Base-by-base conservation (phyloP, 1,139 yeast genomes). In the Keqinozyma sinolaborantium region DNA sequence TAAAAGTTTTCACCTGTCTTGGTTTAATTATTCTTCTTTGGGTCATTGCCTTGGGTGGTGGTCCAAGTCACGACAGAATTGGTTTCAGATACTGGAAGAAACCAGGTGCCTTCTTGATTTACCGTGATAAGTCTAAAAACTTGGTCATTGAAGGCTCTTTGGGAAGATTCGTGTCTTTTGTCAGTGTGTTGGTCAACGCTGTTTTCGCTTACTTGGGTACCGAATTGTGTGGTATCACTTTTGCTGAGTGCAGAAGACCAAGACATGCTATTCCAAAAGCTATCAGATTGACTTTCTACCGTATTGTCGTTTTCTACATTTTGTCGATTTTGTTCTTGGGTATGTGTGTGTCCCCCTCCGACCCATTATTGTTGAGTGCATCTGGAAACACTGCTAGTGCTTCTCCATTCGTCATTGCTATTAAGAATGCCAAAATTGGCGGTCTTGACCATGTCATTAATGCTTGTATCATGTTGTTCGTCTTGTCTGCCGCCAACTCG, bases 181-280 rank as follows among this genome's bases (percentile, higher is more conserved):
- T 75, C 39, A 69, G 83, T 8, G 84, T 77, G 11, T 67, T 82
- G 45, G 87, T 81, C 35, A 73, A 78, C 35, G 84, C 88, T n/a
- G 80, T 82, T 8, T 83, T 83, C 50, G 84, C 87, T 18, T 84
- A 72, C 53, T 66, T 77, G 34, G 94, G 94, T 51, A 78, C 87
- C n/a, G 95, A 84, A 58, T 65, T 83, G 47, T 56, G 63, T 40
- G 72, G 71, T 42, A 76, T 83, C 46, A 80, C 87, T 13, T 83
- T 83, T 46, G 86, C 86, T 38, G 95, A 84, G 60, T 80, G 88
- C 38, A 68, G 73, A 44, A 77, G 83, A 55, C 94, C 94, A 41
- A 72, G 92, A 59, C 69, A 72, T 48, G 73, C 83, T 39, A 80
- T 84, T 44, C 92, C 92, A 48, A 78, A 75, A 54, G 94, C 95